These are phyloP conservation scores for Petunia secreta DNA, from an alignment of 257 asterid species.

Conservation along the genomic window DNA sequence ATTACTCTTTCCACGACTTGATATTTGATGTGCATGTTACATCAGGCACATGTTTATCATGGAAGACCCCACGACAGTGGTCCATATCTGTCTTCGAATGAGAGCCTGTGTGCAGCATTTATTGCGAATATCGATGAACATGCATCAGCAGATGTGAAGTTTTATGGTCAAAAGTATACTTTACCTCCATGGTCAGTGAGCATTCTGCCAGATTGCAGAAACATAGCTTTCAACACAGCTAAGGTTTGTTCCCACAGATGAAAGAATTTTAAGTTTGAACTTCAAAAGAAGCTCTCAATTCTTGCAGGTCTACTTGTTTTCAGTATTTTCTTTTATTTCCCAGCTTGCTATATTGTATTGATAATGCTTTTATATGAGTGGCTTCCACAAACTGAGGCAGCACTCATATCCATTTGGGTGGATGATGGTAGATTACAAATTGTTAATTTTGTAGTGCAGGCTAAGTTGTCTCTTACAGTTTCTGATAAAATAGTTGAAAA, in stretches of 20 bases:
- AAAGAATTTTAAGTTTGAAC: neutral
- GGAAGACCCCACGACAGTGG: slow-evolving; percentile 34
- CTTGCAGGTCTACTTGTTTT: neutral
- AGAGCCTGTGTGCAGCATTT: slow-evolving; percentile 77
- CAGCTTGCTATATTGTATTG: neutral
- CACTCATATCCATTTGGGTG: neutral
- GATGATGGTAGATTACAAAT: slow-evolving; percentile 1
- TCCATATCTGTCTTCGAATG: slow-evolving; percentile 28
- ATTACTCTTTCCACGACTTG: neutral
- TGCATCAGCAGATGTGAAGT: slow-evolving; percentile 59
- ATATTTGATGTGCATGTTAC: neutral
- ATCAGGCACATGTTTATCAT: slow-evolving; percentile 75
- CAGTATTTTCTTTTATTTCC: slow-evolving; percentile 5
- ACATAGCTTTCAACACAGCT: slow-evolving; percentile 73
- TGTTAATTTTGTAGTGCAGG: neutral
- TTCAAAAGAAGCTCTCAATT: neutral
- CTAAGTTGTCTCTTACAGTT: neutral
- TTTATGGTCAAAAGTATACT: slow-evolving; percentile 57
- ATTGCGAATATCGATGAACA: slow-evolving; percentile 91
- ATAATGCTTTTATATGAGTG: slow-evolving; percentile 8
- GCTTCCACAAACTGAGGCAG: slow-evolving; percentile 20
- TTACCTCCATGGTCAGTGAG: slow-evolving; percentile 97
- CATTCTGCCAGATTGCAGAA: slow-evolving; percentile 87
- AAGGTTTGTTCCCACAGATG: slow-evolving; percentile 51
- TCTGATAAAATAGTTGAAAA: slow-evolving; percentile 13